phyloP scores from a whole-genome alignment of 2,329 filamentous ascomycete genomes.

The Claviceps citrina region DNA sequence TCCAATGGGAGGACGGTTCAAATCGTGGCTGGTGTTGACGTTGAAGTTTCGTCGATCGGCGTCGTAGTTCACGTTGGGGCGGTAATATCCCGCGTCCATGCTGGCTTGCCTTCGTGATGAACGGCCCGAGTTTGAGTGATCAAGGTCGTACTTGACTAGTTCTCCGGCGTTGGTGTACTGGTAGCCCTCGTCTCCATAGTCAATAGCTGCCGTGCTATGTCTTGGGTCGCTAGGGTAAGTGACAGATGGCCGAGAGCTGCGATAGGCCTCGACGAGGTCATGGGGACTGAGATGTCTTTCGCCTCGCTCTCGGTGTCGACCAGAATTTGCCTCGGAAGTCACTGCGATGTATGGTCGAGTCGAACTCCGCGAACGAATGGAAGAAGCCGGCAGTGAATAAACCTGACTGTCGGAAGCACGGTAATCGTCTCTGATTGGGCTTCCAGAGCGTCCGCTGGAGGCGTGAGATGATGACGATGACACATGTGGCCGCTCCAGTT shows the following conservation, averaged over 20 bases:
- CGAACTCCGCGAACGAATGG: constrained; percentile 35
- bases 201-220: constrained; percentile 28
- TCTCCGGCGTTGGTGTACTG: constrained; percentile 50
- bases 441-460: constrained; percentile 22
- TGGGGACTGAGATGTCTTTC: constrained; percentile 26
- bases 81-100: constrained; percentile 37
- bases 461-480: constrained; percentile 23
- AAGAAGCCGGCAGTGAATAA: constrained; percentile 43
- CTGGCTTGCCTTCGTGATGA: constrained; percentile 34
- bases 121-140: constrained; percentile 29
- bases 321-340: constrained; percentile 36
- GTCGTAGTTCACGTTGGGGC: constrained; percentile 38
- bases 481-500: constrained; percentile 26
- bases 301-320: constrained; percentile 33
- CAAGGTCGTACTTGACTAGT: constrained; percentile 45
- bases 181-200: constrained; percentile 44
- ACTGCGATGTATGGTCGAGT: constrained; percentile 32
- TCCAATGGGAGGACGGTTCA: constrained; percentile 27
- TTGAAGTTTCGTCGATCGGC: constrained; percentile 31
- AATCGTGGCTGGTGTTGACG: constrained; percentile 29
- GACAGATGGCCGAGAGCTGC: constrained; percentile 29
- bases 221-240: constrained; percentile 29
- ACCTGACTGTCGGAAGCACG: constrained; percentile 36
- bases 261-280: constrained; percentile 31
- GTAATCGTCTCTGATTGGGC: constrained; percentile 37